Percentiles rank a stretch among this genome's conserved stretches.
Evolutionary conservation across 208 protist genomes (phyloP).

Genomic region (Trypanosoma caninum): DNA sequence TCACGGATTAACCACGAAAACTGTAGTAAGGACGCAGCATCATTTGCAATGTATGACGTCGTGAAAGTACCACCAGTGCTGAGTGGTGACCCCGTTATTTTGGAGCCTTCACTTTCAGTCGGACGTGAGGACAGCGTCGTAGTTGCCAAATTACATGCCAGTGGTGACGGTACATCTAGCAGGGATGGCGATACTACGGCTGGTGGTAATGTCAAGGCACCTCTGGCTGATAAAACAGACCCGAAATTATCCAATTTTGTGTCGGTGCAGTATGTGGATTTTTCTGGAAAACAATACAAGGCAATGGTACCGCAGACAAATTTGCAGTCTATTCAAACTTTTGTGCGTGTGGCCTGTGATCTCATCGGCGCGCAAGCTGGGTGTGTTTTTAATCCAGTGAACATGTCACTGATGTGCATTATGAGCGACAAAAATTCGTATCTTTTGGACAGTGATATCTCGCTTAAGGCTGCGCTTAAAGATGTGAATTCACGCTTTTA

Average conservation of each 20-base stretch:
- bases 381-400: slow-evolving; percentile 7
- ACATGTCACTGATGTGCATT: slow-evolving; percentile 10
- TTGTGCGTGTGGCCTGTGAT: slow-evolving; percentile 7
- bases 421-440: neutral
- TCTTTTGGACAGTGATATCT: slow-evolving; percentile 7
- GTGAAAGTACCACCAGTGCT: slow-evolving; percentile 5
- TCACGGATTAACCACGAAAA: slow-evolving; percentile 19
- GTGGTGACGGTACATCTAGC: neutral
- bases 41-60: slow-evolving; percentile 1
- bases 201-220: too few species aligned
- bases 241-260: neutral
- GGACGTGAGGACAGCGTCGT: neutral
- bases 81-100: neutral
- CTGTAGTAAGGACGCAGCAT: neutral
- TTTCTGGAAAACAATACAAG: slow-evolving; percentile 9
- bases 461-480: neutral
- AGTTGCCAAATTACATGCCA: neutral
- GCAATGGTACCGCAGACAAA: neutral
- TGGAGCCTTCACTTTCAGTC: neutral
- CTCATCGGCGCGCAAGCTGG: slow-evolving; percentile 3
- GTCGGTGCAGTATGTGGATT: slow-evolving; percentile 7
- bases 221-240: neutral
- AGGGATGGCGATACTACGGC: too few species aligned
- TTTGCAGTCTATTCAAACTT: neutral
- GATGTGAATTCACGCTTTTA: slow-evolving; percentile 9